Base-by-base conservation (phyloP, 116 monocot genomes). In the Phalaenopsis hybrid region DNA sequence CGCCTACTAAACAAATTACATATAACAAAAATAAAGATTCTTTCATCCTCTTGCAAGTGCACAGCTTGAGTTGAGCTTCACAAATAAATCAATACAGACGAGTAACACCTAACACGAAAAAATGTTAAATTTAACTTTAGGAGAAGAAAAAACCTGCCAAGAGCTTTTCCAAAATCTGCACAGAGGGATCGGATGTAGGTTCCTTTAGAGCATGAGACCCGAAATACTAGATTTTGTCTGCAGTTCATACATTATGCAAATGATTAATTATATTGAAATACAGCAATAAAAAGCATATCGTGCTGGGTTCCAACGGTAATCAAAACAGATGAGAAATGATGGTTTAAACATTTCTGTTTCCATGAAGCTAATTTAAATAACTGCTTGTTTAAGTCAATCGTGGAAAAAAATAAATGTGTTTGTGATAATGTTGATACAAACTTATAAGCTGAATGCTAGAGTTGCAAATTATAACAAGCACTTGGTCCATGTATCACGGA, bases 161-260 rank as follows among this genome's bases (percentile, higher is more conserved):
- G 95, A 76, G 95, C 87, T 81, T 99, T 99, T 74, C 95, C 99
- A 78, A 99, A 86, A 85, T 99, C 99, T 52, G 95, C 95, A 91
- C 95, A 95, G 55, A 99, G 95, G 76, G 99, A 95, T 58, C 99
- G 88, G 82, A 99, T 94, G 85, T 99, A 99, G 78, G 95, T 95
- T 80, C 99, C 99, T 92, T 99, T 95, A 75, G 99, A 99, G 87
- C 99, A 99, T 74, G 81, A 92, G 15, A 99, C 93, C 86, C 99
- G 82, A 81, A 99, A 99, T 52, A 95, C 84, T 83, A 95, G 83
- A 89, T 99, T 93, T 83, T 99, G 99, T 63, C 99, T 99, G 92
- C 52, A 86, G 2, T 16, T 78, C 10, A 55, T 72, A 21, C 76
- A 78, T 31, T 49, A 77, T 51, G 13, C 16, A 77, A 77, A 50